Conservation (phyloP, 805 yeast species). For the Myxozyma geophila region DNA sequence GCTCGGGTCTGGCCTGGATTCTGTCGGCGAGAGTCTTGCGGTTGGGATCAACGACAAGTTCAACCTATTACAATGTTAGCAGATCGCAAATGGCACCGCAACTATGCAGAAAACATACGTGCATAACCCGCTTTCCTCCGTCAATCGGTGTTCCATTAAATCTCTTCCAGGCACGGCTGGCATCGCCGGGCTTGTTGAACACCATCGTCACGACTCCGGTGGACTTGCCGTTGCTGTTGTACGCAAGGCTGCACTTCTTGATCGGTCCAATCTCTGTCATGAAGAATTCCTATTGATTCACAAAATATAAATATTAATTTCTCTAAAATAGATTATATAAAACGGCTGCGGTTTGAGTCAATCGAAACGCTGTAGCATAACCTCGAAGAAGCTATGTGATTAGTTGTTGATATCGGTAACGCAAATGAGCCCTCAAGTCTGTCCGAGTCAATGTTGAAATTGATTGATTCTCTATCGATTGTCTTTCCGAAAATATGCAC, state of each 20-base stretch:
- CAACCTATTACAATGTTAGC: conserved; percentile 49
- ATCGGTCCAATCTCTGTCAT: conserved; percentile 86
- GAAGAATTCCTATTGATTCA: conserved; percentile 74
- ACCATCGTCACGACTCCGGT: conserved; percentile 89
- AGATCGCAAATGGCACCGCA: conserved; percentile 14
- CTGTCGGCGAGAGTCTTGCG: conserved; percentile 37
- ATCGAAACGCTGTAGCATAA: conserved; percentile 2
- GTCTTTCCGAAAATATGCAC: too few relatives aligned
- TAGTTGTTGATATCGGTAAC: background rate
- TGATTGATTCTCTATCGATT: too few relatives aligned
- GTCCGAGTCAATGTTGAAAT: too few relatives aligned
- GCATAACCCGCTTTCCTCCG: conserved; percentile 76
- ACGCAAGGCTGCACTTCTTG: conserved; percentile 67
- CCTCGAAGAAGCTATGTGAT: background rate
- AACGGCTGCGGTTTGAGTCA: conserved; percentile 18
- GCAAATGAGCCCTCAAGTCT: background rate
- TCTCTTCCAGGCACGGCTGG: conserved; percentile 75
- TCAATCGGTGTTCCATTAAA: conserved; percentile 95
- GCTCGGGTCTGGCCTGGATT: conserved; percentile 30
- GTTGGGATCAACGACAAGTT: conserved; percentile 83
- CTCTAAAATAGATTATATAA: background rate
- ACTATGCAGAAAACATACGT: conserved; percentile 44
- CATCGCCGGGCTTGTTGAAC: conserved; percentile 70
- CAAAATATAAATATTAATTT: conserved; percentile 15
- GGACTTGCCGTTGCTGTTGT: conserved; percentile 86